Conservation (phyloP, 768 basidiomycete genomes). For the Tricholoma saponaceum region DNA sequence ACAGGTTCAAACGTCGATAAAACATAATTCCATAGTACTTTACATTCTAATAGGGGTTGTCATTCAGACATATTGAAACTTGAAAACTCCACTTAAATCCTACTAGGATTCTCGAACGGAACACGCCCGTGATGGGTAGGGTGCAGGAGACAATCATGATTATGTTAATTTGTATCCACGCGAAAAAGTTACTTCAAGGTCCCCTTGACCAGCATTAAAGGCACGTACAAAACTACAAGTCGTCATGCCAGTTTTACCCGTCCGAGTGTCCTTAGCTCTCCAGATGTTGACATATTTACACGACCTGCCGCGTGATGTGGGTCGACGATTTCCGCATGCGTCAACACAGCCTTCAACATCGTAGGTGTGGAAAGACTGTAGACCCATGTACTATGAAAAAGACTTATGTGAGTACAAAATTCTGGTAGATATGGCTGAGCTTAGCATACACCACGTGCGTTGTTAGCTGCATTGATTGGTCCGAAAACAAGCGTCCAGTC, state of each 20-base stretch:
- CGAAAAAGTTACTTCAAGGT: neutral
- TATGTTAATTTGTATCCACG: neutral
- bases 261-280: neutral
- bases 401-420: neutral
- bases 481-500: neutral
- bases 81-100: too few relatives aligned
- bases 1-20: too few relatives aligned
- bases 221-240: neutral
- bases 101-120: too few relatives aligned
- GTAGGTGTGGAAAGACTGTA: slow-evolving; percentile 41
- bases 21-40: too few relatives aligned
- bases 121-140: too few relatives aligned
- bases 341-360: slow-evolving; percentile 40
- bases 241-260: neutral
- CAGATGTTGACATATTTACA: neutral
- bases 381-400: slow-evolving; percentile 42
- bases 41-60: too few relatives aligned
- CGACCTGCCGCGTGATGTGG: too few relatives aligned
- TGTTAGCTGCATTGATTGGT: neutral
- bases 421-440: neutral
- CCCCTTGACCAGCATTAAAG: neutral
- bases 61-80: too few relatives aligned
- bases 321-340: slow-evolving; percentile 5
- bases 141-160: neutral
- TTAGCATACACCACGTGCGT: neutral